A percentile compares a stretch with the other conserved stretches of the same genome.
Conservation (phyloP, 129 eudicot genomes). For the Calendula officinalis region DNA sequence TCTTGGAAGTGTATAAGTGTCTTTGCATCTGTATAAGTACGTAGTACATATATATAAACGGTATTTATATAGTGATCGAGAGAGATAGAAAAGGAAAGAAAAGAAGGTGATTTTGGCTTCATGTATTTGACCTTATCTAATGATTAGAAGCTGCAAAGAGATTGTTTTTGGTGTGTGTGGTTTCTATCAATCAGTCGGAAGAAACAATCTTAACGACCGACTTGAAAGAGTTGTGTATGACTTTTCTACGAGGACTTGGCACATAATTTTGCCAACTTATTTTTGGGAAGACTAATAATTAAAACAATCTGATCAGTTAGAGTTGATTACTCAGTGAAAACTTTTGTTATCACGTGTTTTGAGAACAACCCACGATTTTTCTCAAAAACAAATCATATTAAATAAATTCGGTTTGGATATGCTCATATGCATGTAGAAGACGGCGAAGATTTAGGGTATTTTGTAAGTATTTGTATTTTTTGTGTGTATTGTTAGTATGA, state of each 20-base stretch:
- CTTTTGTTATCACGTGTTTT: neutral
- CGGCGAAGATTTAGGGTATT: too few species aligned
- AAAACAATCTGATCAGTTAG: too few species aligned
- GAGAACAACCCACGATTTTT: too few species aligned
- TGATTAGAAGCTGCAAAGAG: constrained; percentile 35
- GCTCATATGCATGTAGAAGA: too few species aligned
- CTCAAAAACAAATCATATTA: too few species aligned
- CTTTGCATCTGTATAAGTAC: constrained; percentile 14
- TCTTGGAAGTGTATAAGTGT: constrained; percentile 14
- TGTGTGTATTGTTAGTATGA: too few species aligned
- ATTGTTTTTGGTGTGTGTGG: constrained; percentile 25
- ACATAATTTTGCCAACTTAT: constrained; percentile 10
- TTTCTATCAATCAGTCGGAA: constrained; percentile 25
- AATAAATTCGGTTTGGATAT: too few species aligned
- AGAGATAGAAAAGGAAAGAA: constrained; percentile 27
- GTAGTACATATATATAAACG: neutral
- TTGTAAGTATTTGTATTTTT: too few species aligned
- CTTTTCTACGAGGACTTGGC: constrained; percentile 14
- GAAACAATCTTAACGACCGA: constrained; percentile 23
- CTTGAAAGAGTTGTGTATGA: constrained; percentile 26
- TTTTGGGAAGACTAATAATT: neutral
- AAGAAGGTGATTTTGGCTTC: constrained; percentile 26
- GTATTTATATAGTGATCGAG: constrained; percentile 15
- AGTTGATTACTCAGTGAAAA: neutral
- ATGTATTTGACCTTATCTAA: constrained; percentile 33